phyloP scores from a whole-genome alignment of 495 filamentous ascomycete species.

The Daldinia childiae region DNA sequence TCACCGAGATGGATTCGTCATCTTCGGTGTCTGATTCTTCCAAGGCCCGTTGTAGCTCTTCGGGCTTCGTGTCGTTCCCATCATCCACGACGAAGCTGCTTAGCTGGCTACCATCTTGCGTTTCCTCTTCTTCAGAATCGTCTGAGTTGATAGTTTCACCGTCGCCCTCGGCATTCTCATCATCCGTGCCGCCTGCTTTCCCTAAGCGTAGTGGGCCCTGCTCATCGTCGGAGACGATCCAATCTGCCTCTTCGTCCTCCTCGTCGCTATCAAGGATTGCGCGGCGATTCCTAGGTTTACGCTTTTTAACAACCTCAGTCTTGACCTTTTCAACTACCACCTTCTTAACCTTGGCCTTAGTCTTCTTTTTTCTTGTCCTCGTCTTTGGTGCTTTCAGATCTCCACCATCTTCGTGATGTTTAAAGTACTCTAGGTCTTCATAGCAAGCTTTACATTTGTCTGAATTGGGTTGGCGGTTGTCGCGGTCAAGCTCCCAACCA shows the following conservation, averaged over 20 bases:
- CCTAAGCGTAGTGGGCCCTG: constrained; percentile 67
- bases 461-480: constrained; percentile 64
- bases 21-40: constrained; percentile 51
- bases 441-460: constrained; percentile 74
- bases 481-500: constrained; percentile 70
- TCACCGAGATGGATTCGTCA: constrained; percentile 52
- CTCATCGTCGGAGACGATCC: constrained; percentile 75
- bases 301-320: constrained; percentile 50
- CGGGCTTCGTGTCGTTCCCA: constrained; percentile 44
- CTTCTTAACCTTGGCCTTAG: constrained; percentile 58
- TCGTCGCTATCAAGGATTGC: constrained; percentile 72
- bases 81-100: constrained; percentile 59
- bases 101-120: constrained; percentile 58
- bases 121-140: constrained; percentile 58
- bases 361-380: constrained; percentile 47
- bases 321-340: constrained; percentile 58
- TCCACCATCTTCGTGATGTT: constrained; percentile 51
- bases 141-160: constrained; percentile 79
- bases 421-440: constrained; percentile 64
- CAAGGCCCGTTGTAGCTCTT: constrained; percentile 37
- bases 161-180: constrained; percentile 86
- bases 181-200: constrained; percentile 81
- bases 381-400: constrained; percentile 41
- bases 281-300: constrained; percentile 61
- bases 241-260: constrained; percentile 76